Conservation (phyloP, 2,329 filamentous ascomycete genomes). For the Colletotrichum chrysophilum region DNA sequence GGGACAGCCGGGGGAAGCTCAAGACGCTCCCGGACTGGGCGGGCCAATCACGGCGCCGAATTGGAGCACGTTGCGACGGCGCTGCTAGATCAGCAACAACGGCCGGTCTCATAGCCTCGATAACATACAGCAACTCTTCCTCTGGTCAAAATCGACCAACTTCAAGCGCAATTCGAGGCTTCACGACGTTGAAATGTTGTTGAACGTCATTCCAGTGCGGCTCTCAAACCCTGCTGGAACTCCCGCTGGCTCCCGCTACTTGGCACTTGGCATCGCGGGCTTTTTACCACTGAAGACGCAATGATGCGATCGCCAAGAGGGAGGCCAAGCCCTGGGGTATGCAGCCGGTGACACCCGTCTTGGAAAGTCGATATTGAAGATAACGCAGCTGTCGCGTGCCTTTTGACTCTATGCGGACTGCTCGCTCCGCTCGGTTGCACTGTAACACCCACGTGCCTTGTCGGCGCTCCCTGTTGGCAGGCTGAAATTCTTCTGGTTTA, state of each 20-base stretch:
- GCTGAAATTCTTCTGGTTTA: not conserved
- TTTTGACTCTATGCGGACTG: not conserved
- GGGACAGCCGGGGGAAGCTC: not conserved
- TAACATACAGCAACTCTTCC: not conserved
- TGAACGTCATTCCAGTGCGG: not conserved
- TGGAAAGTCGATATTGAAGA: not conserved
- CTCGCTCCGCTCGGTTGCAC: not conserved
- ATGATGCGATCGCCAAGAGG: slow-evolving; percentile 8
- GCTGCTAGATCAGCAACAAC: not conserved
- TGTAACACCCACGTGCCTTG: not conserved
- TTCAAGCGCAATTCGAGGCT: not conserved
- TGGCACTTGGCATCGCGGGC: slow-evolving; percentile 16
- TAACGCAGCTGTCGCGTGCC: slow-evolving; percentile 16
- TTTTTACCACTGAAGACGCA: not conserved
- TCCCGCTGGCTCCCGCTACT: slow-evolving; percentile 16
- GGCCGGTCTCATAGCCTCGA: not conserved
- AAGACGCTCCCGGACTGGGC: not conserved
- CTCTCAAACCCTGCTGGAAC: not conserved
- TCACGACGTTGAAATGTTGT: not conserved
- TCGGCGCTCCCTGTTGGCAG: slow-evolving; percentile 3
- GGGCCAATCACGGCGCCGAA: not conserved
- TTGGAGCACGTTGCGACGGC: slow-evolving; percentile 6
- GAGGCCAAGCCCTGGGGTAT: not conserved
- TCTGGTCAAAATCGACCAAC: not conserved
- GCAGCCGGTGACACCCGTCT: not conserved